A percentile compares a stretch with the other conserved stretches of the same genome.
phyloP scores from a whole-genome alignment of 2,329 filamentous ascomycete genomes.

The Arthrobotrys iridis region DNA sequence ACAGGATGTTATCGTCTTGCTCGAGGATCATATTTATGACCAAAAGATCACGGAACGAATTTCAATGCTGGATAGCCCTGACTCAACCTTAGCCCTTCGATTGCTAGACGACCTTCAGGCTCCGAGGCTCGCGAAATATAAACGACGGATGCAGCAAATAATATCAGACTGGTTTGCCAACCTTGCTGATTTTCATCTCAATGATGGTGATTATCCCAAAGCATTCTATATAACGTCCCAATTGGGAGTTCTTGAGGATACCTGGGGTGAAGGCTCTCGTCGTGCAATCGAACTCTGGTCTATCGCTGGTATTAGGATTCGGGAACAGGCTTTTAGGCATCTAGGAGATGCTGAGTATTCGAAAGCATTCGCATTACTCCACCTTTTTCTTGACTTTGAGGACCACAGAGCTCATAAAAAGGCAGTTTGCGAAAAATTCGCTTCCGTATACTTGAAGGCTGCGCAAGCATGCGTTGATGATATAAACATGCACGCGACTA shows the following conservation, averaged over 20 bases:
- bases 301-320: no score
- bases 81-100: background rate
- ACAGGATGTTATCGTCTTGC: background rate
- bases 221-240: background rate
- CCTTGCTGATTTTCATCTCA: background rate
- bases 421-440: no score
- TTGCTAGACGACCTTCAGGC: background rate
- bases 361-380: no score
- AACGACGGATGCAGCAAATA: background rate
- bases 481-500: background rate
- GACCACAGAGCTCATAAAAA: no score
- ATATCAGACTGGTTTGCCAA: background rate
- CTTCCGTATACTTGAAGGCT: no score
- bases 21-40: conserved; percentile 2
- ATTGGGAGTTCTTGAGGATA: no score
- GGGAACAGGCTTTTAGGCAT: no score
- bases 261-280: no score
- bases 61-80: conserved; percentile 9
- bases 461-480: no score
- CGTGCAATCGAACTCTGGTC: no score
- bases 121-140: background rate
- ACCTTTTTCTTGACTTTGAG: no score
- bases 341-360: no score
- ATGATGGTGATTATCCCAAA: background rate
- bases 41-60: background rate